These are phyloP conservation scores for Lepidium didymum DNA, from an alignment of 345 rosid genomes.

Conservation along the genomic window DNA sequence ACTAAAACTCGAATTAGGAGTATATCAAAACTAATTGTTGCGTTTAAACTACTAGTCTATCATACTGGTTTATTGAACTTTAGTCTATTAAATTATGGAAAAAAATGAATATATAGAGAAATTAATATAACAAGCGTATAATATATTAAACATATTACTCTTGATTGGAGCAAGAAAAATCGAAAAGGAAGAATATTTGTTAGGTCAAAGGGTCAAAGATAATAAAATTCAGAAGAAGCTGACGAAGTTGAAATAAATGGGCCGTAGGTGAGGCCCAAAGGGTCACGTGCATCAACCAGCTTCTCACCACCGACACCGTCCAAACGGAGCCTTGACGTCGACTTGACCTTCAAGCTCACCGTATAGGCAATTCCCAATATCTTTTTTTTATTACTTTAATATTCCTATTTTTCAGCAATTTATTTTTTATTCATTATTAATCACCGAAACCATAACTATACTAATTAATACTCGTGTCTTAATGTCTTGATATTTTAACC, in stretches of 20 bases:
- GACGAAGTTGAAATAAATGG: constrained; percentile 3
- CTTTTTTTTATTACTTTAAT: neutral
- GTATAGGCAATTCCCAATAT: neutral
- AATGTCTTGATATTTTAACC: neutral
- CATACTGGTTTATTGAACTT: too few species aligned
- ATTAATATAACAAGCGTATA: neutral
- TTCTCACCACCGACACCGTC: constrained; percentile 26
- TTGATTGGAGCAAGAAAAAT: neutral
- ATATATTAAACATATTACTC: neutral
- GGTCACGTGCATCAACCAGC: constrained; percentile 15
- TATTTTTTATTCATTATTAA: neutral
- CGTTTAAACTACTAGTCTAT: too few species aligned
- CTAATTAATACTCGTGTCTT: constrained; percentile 8
- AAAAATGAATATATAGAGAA: neutral
- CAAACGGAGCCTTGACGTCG: constrained; percentile 10
- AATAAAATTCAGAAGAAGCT: neutral
- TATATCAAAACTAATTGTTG: too few species aligned
- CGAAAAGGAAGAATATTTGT: constrained; percentile 7
- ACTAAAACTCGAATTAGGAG: too few species aligned
- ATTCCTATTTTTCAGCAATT: constrained; percentile 10
- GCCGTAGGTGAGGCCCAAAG: constrained; percentile 15
- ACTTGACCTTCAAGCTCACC: constrained; percentile 26
- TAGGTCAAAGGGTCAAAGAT: constrained; percentile 18
- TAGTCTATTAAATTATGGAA: neutral
- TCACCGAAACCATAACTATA: constrained; percentile 9